Evolutionary conservation across 805 yeast genomes (phyloP).

Genomic region (Kazachstania martiniae): DNA sequence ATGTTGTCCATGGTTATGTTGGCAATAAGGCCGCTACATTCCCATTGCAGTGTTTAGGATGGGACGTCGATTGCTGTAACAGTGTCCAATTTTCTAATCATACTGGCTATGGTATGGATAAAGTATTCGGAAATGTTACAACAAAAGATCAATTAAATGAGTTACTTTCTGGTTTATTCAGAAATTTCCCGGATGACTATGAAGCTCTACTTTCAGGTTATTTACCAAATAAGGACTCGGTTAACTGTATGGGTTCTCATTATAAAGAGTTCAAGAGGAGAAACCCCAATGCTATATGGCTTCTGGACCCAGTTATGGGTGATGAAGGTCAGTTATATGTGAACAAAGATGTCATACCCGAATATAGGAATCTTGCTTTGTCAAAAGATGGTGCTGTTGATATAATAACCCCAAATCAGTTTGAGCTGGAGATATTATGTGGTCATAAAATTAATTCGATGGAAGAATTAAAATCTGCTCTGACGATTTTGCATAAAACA

Average conservation of each 20-base stretch:
- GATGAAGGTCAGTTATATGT: constrained; percentile 67
- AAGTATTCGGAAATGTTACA: constrained; percentile 35
- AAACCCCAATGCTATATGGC: constrained; percentile 35
- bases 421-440: constrained; percentile 67
- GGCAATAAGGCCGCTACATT: constrained; percentile 88
- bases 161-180: constrained; percentile 32
- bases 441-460: constrained; percentile 36
- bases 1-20: constrained; percentile 92
- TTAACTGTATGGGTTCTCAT: constrained; percentile 33
- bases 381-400: constrained; percentile 42
- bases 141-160: constrained; percentile 31
- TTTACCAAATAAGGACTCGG: constrained; percentile 45
- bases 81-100: constrained; percentile 87
- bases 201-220: constrained; percentile 58
- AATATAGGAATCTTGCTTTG: constrained; percentile 34
- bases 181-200: constrained; percentile 28
- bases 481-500: constrained; percentile 35
- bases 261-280: constrained; percentile 29
- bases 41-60: constrained; percentile 75
- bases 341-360: constrained; percentile 46
- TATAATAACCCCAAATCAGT: constrained; percentile 82
- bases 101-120: constrained; percentile 56
- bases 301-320: constrained; percentile 74
- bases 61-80: constrained; percentile 88
- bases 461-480: constrained; percentile 35